phyloP scores from a whole-genome alignment of 352 stramenopile genomes.

The Pilasporangium apinafurcum region DNA sequence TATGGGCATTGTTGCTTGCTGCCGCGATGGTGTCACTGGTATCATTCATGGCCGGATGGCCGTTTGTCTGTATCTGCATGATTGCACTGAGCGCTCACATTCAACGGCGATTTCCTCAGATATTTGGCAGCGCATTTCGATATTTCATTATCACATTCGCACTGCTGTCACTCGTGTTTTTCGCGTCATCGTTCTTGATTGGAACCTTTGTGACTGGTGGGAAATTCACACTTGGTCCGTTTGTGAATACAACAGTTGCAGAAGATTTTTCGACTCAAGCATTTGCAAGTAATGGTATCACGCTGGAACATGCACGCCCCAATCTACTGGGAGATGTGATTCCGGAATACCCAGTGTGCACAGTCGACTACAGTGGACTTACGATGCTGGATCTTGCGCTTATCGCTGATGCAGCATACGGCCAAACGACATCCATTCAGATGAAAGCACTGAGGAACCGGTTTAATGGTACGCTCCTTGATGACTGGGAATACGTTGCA shows the following conservation, averaged over 20 bases:
- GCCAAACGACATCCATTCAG: slow-evolving; percentile 15
- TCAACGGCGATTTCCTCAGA: slow-evolving; percentile 66
- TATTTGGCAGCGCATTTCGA: slow-evolving; percentile 67
- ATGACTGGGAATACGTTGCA: slow-evolving; percentile 13
- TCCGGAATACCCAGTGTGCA: slow-evolving; percentile 19
- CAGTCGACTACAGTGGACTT: slow-evolving; percentile 16
- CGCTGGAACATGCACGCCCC: slow-evolving; percentile 37
- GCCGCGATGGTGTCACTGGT: slow-evolving; percentile 52
- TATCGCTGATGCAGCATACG: slow-evolving; percentile 28
- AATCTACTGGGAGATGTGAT: too few species aligned
- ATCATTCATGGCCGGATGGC: slow-evolving; percentile 65
- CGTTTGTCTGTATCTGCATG: slow-evolving; percentile 60
- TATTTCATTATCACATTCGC: slow-evolving; percentile 75
- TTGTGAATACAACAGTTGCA: slow-evolving; percentile 34
- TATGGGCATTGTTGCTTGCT: slow-evolving; percentile 45
- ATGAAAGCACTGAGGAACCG: slow-evolving; percentile 12
- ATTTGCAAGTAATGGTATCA: slow-evolving; percentile 32
- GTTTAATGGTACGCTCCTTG: slow-evolving; percentile 20
- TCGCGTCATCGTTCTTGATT: slow-evolving; percentile 72
- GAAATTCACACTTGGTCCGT: slow-evolving; percentile 43
- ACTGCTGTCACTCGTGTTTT: slow-evolving; percentile 74
- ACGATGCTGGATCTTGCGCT: slow-evolving; percentile 21
- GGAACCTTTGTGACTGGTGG: slow-evolving; percentile 61
- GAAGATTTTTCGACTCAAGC: too few species aligned
- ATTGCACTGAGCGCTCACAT: slow-evolving; percentile 57